Evolutionary conservation across 2,329 filamentous ascomycete species (phyloP), one percentile per base, ranked within the genome.

Genomic region (Aspergillus fijiensis): DNA sequence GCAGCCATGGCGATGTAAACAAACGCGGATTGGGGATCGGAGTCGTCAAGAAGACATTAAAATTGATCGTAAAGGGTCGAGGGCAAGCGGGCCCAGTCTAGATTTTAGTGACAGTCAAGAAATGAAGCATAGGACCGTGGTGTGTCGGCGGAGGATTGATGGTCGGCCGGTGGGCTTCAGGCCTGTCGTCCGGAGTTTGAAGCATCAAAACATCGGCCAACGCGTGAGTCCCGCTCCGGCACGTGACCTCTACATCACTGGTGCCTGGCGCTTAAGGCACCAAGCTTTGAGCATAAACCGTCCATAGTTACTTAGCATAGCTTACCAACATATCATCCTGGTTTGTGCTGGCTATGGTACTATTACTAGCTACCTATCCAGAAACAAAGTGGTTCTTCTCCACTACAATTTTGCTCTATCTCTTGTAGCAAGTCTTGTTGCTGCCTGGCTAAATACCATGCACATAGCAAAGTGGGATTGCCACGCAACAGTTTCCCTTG

Each of bases 1-100:
- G 74, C 63, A 54, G 75, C 70, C 76, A 78, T 79, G 66, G 55
- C 60, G 66, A 72, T 69, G 72, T 74, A 75, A 76, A 76, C 72
- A 76, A 76, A 67, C 62, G 68, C 69, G 64, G 16, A 57, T 57
- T 39, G 31, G 19, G 42, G 12, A 21, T 39, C 35, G 51, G 53
- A 29, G 55, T 52, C 10, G 48, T 53, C 7, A 51, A 54, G 51
- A 49, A 51, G 23, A 42, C 14, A 48, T 42, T n/a, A 49, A 45
- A 58, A 51, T 12, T 19, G 29, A 25, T 16, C 7, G 25, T 35
- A 21, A 33, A 21, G 11, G 21, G 49, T 39, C 16, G 12, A 55
- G 52, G 60, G 47, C 58, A 51, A 35, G 49, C 58, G 49, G 29
- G 59, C 58, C 64, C 55, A 25, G 23, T 50, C 52, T 45, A 55